Base-by-base conservation (phyloP, 176 grass and related monocot genomes). In the Guadua angustifolia region DNA sequence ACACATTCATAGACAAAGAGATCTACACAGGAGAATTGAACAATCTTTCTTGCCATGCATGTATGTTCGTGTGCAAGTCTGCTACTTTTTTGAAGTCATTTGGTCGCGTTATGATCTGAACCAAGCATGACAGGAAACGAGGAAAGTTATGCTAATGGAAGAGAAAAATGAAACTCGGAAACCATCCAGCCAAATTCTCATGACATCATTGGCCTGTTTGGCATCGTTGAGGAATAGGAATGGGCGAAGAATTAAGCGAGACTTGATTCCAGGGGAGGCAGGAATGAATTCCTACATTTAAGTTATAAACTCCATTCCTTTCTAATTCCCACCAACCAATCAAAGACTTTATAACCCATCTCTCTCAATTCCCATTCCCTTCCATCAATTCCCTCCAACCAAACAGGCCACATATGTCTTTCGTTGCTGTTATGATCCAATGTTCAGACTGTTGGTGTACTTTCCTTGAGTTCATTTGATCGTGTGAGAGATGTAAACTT, bases 1-100 rank as follows among this genome's bases (percentile, higher is more conserved):
- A 66, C 21, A 84, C 67, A 86, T 65, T 83, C 29, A 52, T 62
- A 70, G 5, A 73, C 32, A 66, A 5, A 86, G 9, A 59, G 47
- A 86, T 24, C 10, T 70, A 57, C 12, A 77, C 21, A 81, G 24
- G 53, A 71, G 0, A 76, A 83, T 44, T 25, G 46, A 65, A 71
- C 38, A 85, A 42, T 29, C 3, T n/a, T 77, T 61, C 3, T 80
- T 79, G 52, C 18, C 61, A 70, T 5, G 66, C 61, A 70, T 5
- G 66, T 7, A 22, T 40, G 14, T 25, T 44, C 42, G 49, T 46
- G 39, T 26, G 9, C 24, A 9, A 18, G 1, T 25, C 29, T 69
- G 3, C 13, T 8, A 2, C 8, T 3, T 15, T 63, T 5, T 1
- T 0, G 0, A 45, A 12, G 1, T 6, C 52, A 11, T 75, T 60